Base-by-base conservation (phyloP, 2,329 filamentous ascomycete species). In the Fusarium liriodendri region DNA sequence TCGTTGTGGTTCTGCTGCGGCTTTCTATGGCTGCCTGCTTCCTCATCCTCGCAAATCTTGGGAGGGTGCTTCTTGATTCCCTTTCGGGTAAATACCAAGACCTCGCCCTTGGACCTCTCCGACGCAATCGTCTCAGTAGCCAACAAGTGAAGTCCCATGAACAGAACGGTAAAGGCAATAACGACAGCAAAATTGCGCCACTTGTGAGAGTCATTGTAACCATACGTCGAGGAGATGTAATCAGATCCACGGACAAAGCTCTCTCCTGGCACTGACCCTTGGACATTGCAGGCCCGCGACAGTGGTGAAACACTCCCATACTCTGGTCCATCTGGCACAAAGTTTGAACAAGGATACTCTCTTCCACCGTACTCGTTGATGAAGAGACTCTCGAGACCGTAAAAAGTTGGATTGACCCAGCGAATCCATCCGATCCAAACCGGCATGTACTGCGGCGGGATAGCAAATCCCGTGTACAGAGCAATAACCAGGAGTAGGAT, bases 371-470 rank as follows among this genome's bases (percentile, higher is more conserved):
- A 89, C 72, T 94, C 92, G 76, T 92, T 93, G 66, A 89, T 83
- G 86, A 91, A 89, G 10, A 93, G 82, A 4, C 87, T 84, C 72
- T 93, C 91, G 73, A 93, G 93, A 0, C 86, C 90, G 70, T 93
- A 93, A 9, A 85, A 88, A 13, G 92, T 87, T 2, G 90, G 79
- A 62, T 89, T 90, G 64, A 93, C 89, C 91, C 91, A 93, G 45
- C 89, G 84, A 27, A 89, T 87, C 90, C 91, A 93, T 3, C 88
- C 88, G 18, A 89, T 45, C 78, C 78, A 78, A 18, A 42, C 33
- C 0, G 77, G 84, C 89, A 90, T 93, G 78, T 92, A 79, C 40
- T 77, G 72, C 1, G 77, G 72, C 0, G 81, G 79, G 10, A 85
- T 83, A 6, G 84, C 80, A 65, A 91, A 89, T 62, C 87, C 89